phyloP scores from a whole-genome alignment of 2,329 filamentous ascomycete genomes.

The Sclerotinia trifoliorum region DNA sequence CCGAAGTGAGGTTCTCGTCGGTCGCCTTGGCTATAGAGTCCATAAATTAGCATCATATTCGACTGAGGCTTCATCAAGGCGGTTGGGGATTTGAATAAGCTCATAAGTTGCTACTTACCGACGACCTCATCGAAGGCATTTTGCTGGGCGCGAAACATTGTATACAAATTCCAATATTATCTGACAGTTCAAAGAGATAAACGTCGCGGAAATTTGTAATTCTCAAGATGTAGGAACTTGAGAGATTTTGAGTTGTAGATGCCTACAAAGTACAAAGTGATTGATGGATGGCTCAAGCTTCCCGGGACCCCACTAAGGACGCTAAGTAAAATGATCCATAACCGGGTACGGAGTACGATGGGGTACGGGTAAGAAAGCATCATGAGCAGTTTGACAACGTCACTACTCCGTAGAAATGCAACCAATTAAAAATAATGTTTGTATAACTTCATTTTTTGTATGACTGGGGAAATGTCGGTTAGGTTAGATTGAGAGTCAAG shows the following conservation, averaged over 20 bases:
- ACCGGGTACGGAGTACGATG: too few relatives aligned
- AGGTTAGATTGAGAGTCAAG: background rate
- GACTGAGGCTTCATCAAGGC: conserved; percentile 8
- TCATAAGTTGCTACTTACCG: conserved; percentile 48
- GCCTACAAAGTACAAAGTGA: background rate
- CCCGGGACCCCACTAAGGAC: conserved; percentile 15
- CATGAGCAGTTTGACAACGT: conserved; percentile 3
- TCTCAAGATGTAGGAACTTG: background rate
- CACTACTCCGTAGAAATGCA: background rate
- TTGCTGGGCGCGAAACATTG: conserved; percentile 62
- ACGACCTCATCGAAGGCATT: conserved; percentile 71
- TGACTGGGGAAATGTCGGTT: too few relatives aligned
- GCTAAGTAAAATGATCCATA: too few relatives aligned
- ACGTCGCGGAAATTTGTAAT: conserved; percentile 10
- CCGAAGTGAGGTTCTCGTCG: conserved; percentile 84
- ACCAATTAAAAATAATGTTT: background rate
- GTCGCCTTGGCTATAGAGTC: conserved; percentile 69
- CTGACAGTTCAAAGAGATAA: background rate
- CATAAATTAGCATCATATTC: conserved; percentile 28
- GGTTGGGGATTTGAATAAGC: conserved; percentile 16
- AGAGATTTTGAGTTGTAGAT: conserved; percentile 7
- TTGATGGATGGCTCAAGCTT: conserved; percentile 8
- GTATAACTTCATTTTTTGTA: background rate
- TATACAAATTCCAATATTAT: conserved; percentile 1
- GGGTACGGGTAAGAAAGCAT: background rate